These are phyloP conservation scores for Fusarium burgessii DNA, from an alignment of 2,329 filamentous ascomycete genomes.

Conservation along the genomic window DNA sequence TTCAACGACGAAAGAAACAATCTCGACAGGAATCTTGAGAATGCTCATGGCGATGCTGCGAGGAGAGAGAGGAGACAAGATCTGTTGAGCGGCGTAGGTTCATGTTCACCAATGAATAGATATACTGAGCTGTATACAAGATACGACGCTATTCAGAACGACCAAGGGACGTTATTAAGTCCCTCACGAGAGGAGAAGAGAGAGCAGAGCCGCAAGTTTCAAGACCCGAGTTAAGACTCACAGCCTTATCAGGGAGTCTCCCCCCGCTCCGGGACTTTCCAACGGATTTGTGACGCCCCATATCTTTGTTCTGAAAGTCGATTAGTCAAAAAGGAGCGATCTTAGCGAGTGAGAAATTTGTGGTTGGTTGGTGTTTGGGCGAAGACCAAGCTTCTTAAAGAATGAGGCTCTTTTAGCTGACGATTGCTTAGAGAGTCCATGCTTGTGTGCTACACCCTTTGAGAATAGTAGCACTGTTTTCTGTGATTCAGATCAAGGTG, in stretches of 20 bases:
- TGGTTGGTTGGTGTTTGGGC: background rate
- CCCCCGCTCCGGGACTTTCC: background rate
- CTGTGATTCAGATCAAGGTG: background rate
- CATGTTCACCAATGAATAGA: constrained; percentile 24
- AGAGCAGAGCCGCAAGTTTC: constrained; percentile 28
- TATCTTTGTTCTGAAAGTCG: background rate
- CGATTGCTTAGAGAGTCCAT: background rate
- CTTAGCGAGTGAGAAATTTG: background rate
- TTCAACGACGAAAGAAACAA: constrained; percentile 69
- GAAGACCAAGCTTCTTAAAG: background rate
- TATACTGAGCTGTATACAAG: background rate
- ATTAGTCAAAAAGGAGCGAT: background rate
- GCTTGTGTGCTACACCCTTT: background rate
- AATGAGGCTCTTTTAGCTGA: constrained; percentile 16
- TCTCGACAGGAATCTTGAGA: constrained; percentile 68
- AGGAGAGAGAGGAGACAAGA: background rate
- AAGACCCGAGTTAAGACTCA: background rate
- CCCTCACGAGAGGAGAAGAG: background rate
- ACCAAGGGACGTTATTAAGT: constrained; percentile 13
- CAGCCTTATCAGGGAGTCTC: constrained; percentile 4
- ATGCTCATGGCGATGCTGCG: constrained; percentile 55
- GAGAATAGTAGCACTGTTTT: background rate
- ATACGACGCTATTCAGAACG: constrained; percentile 19
- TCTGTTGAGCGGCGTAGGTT: background rate
- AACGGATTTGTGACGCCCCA: constrained; percentile 1